Evolutionary conservation across 495 filamentous ascomycete species (phyloP), one percentile per base, ranked within the genome.

Genomic region (Peziza echinospora): DNA sequence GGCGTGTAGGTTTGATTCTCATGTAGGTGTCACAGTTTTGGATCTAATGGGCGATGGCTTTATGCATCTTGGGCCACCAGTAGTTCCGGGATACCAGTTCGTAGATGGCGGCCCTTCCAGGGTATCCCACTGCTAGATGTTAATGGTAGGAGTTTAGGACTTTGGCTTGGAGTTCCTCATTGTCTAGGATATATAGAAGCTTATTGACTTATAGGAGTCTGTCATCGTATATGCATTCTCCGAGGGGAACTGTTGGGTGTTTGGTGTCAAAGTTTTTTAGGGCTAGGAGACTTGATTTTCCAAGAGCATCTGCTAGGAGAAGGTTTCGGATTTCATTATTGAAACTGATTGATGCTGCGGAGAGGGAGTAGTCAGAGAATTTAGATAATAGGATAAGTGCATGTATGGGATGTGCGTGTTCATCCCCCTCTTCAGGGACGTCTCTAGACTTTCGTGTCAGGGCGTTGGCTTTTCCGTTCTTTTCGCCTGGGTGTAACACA

Each of bases 361-460:
- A 34, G 26, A 34, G n/a, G 26, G n/a, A n/a, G n/a, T n/a, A n/a
- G n/a, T n/a, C n/a, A n/a, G 26, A 34, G 26, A 34, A 34, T 34
- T 34, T 34, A 7, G 7, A 8, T 7, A 34, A 34, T 7, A n/a
- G 26, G 7, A 34, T 34, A 7, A 34, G n/a, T 22, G 17, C 10
- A 10, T 26, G 8, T 45, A 45, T 23, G 5, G 11, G 17, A 11
- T 28, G 25, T 8, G 17, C 6, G 10, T 4, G 9, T 21, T 26
- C 26, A 47, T 34, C 22, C 22, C 22, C 28, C 43, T 50, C 48
- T 41, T 45, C 24, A 41, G 26, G 43, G 5, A 5, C n/a, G 30
- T 25, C 43, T 46, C 44, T 42, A 30, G n/a, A 50, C n/a, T n/a
- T n/a, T n/a, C n/a, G n/a, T n/a, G n/a, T n/a, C n/a, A n/a, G n/a